A percentile compares a stretch with the other conserved stretches of the same genome.
Evolutionary conservation across 495 filamentous ascomycete genomes (phyloP).

Genomic region (Penicillium cataractarum): DNA sequence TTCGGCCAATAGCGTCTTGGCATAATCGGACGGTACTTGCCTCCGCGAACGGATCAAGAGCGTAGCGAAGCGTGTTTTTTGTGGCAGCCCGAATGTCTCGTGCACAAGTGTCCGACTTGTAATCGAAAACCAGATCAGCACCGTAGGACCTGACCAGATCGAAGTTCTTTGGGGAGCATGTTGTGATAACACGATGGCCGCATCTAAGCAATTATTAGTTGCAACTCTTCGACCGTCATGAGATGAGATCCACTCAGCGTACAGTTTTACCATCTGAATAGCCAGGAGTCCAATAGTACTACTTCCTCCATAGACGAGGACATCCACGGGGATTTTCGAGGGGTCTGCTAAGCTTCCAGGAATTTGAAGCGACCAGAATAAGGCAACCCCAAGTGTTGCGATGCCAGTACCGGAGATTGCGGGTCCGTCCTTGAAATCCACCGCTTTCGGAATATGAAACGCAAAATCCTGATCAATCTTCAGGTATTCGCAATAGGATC

Average conservation of each 20-base stretch:
- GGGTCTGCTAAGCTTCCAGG: constrained; percentile 31
- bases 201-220: constrained; percentile 23
- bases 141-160: constrained; percentile 54
- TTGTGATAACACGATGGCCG: constrained; percentile 52
- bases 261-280: constrained; percentile 47
- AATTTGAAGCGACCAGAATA: constrained; percentile 36
- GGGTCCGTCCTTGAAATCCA: constrained; percentile 13
- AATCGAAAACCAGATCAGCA: constrained; percentile 59
- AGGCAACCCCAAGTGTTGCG: constrained; percentile 30
- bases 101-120: constrained; percentile 45
- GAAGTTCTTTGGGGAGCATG: constrained; percentile 60
- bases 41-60: constrained; percentile 46
- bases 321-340: constrained; percentile 24
- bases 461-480: constrained; percentile 26
- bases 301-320: constrained; percentile 50
- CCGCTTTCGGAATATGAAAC: constrained; percentile 23
- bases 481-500: constrained; percentile 44
- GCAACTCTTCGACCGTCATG: no score
- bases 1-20: constrained; percentile 42
- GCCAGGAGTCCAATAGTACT: constrained; percentile 50
- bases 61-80: constrained; percentile 39
- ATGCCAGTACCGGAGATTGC: constrained; percentile 31
- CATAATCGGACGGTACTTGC: constrained; percentile 41
- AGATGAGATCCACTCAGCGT: constrained; percentile 1
- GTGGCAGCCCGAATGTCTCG: constrained; percentile 46